Evolutionary conservation across 148 eudicot genomes (phyloP).

Genomic region (Oxyria digyna): DNA sequence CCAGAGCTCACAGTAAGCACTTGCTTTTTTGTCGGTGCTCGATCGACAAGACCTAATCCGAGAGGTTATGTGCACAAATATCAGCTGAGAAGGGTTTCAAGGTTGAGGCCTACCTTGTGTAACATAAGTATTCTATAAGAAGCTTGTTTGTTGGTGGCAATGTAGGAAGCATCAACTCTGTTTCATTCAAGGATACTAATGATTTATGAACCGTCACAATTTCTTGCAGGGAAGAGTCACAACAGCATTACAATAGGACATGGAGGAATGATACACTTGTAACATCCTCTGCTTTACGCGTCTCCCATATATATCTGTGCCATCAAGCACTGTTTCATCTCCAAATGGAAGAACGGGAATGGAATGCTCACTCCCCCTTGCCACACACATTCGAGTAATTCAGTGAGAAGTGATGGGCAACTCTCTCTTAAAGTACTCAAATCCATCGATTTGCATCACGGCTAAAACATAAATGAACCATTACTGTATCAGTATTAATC

Average conservation of each 20-base stretch:
- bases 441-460: constrained; percentile 95
- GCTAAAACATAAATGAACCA: constrained; percentile 37
- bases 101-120: neutral
- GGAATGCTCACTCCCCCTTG: constrained; percentile 60
- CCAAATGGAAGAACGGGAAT: constrained; percentile 23
- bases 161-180: neutral
- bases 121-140: neutral
- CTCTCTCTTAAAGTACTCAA: constrained; percentile 75
- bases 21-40: neutral
- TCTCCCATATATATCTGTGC: constrained; percentile 64
- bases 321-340: constrained; percentile 45
- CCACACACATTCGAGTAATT: constrained; percentile 67
- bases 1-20: too few species aligned
- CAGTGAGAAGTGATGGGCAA: constrained; percentile 68
- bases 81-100: neutral
- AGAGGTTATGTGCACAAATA: neutral
- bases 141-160: neutral
- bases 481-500: neutral
- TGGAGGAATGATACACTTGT: constrained; percentile 8
- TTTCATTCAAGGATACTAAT: neutral
- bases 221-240: neutral
- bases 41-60: neutral
- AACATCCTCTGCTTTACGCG: constrained; percentile 66
- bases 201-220: neutral
- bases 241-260: neutral